Base-by-base conservation (phyloP, 1,139 yeast genomes). In the Martiniozyma asiatica region DNA sequence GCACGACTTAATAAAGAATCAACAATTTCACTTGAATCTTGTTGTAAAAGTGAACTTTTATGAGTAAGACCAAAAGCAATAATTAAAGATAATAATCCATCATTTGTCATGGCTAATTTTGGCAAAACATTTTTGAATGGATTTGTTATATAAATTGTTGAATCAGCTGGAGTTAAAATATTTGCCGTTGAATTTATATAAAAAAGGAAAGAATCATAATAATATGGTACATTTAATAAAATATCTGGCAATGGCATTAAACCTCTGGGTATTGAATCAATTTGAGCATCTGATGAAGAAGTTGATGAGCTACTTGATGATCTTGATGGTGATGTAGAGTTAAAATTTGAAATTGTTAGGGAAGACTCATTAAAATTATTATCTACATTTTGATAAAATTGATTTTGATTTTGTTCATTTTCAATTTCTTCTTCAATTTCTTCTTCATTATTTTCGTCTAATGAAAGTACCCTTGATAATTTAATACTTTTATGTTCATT, bases 71-170 rank as follows among this genome's bases (percentile, higher is more conserved):
- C 73, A 48, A 73, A 76, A 2, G 89, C 87, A 22, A 79, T 54
- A 14, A 79, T 47, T 1, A 79, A 58, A 2, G 80, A 65, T 40
- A 78, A 53, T 9, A 80, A 53, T 0, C 80, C 68, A 4, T 73
- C 68, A 32, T 66, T 61, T 13, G 64, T 60, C 63, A 76, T 59
- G 0, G 92, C 87, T 68, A 80, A 64, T 39, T 68, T 70, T 0
- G 92, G 89, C 12, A 80, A 51, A 5, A 77, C 53, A 6, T 65
- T 64, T 36, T 65, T 65, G 53, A 79, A 78, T 0, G 93, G 93
- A 43, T 79, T 80, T 20, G 42, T 35, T 14, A 69, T 73, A 45
- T 75, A 74, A 4, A 65, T 45, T 12, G 58, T 51, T 2, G 68
- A 59, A 5, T 85, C 84, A 0, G 82, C 77, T 0, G 92, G 89